These are phyloP conservation scores for Trifolium pratense DNA, from an alignment of 306 rosid genomes.

Conservation along the genomic window DNA sequence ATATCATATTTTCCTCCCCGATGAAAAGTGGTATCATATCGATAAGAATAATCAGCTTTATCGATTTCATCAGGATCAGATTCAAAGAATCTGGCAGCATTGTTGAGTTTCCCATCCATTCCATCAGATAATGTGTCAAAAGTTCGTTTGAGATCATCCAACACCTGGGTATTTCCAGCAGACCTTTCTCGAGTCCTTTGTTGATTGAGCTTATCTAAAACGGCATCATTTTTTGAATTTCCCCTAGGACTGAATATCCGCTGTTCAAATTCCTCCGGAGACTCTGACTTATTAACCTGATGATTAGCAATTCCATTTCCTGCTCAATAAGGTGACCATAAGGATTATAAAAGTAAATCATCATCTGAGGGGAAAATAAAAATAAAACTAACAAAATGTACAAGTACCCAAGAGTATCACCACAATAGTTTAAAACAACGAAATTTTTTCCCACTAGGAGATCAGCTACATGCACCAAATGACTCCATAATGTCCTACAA, in stretches of 20 bases:
- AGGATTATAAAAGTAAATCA: conserved; percentile 31
- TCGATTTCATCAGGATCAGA: conserved; percentile 41
- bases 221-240: conserved; percentile 41
- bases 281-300: conserved; percentile 61
- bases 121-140: conserved; percentile 53
- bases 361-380: neutral
- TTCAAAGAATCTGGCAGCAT: conserved; percentile 51
- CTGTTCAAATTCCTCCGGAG: conserved; percentile 52
- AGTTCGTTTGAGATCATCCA: conserved; percentile 40
- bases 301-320: conserved; percentile 51
- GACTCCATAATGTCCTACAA: no score
- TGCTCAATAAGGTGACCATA: conserved; percentile 44
- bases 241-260: conserved; percentile 54
- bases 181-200: conserved; percentile 42
- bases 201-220: conserved; percentile 47
- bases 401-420: no score
- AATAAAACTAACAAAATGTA: neutral
- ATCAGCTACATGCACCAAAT: no score
- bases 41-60: conserved; percentile 38
- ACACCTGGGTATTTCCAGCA: conserved; percentile 19
- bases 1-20: conserved; percentile 15
- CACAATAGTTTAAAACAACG: no score
- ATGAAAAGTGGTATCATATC: conserved; percentile 40
- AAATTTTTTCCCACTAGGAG: no score
- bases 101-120: conserved; percentile 49